A percentile compares a stretch with the other conserved stretches of the same genome.
Evolutionary conservation across 2,329 filamentous ascomycete species (phyloP).

Genomic region (Nothomitra cinnamomea): DNA sequence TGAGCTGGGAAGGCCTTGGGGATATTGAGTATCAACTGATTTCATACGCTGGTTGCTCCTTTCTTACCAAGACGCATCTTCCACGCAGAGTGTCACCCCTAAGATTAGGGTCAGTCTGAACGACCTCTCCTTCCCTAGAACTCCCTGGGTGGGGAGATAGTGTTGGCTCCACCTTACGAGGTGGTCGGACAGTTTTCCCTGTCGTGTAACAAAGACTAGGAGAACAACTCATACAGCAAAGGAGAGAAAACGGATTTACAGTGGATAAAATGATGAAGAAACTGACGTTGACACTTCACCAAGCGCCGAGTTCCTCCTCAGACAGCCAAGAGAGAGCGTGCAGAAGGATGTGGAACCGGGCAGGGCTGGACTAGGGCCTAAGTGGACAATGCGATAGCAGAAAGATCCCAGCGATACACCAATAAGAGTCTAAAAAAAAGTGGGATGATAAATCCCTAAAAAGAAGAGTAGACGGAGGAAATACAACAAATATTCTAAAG

Average conservation of each 20-base stretch:
- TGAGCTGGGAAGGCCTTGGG: background rate
- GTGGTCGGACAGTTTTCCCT: background rate
- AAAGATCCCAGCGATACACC: background rate
- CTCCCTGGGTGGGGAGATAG: background rate
- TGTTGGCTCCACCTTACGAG: background rate
- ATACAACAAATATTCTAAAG: background rate
- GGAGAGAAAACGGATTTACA: background rate
- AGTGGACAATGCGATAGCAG: background rate
- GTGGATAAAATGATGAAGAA: background rate
- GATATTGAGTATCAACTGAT: background rate
- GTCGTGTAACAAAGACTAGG: background rate
- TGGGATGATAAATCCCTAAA: background rate
- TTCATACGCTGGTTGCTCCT: background rate
- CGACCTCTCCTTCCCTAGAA: background rate
- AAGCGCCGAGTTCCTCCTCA: no score
- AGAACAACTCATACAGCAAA: background rate
- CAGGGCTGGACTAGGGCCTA: no score
- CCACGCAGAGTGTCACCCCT: no score
- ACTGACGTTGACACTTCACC: background rate
- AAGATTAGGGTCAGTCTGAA: no score
- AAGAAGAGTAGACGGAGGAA: background rate
- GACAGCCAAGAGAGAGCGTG: no score
- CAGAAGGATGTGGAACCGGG: background rate
- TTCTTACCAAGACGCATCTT: no score
- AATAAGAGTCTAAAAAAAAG: background rate